phyloP scores from a whole-genome alignment of 768 basidiomycete species.

The Sporobolomyces roseus region DNA sequence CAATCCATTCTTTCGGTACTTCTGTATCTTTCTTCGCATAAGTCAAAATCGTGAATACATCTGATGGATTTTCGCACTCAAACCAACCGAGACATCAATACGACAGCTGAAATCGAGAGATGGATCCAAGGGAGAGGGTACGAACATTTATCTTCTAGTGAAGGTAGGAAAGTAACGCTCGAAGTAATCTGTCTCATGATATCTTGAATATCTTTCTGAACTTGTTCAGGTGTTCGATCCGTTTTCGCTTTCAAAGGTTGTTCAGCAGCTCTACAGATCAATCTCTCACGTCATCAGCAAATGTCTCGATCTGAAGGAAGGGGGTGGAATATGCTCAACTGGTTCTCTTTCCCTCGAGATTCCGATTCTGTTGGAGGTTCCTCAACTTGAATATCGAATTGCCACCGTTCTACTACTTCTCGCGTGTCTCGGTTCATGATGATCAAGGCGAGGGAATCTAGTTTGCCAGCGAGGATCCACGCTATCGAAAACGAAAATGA shows the following conservation, averaged over 20 bases:
- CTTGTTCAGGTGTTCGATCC: constrained; percentile 60
- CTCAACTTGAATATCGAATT: constrained; percentile 87
- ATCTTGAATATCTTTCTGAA: constrained; percentile 93
- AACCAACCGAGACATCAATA: too few relatives aligned
- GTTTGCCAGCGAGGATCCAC: constrained; percentile 87
- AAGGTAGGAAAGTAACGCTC: constrained; percentile 91
- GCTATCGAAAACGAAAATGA: constrained; percentile 54
- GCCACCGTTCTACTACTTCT: constrained; percentile 91
- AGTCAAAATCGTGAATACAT: constrained; percentile 93
- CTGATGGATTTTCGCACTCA: too few relatives aligned
- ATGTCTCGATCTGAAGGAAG: not conserved
- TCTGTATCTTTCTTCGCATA: constrained; percentile 90
- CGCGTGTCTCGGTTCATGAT: constrained; percentile 94
- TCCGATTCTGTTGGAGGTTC: constrained; percentile 50
- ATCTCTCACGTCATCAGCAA: not conserved
- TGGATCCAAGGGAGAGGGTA: constrained; percentile 47
- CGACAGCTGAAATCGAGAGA: too few relatives aligned
- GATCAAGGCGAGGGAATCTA: constrained; percentile 88
- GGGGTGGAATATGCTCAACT: constrained; percentile 39
- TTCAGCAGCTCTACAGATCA: not conserved
- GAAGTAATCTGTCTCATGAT: constrained; percentile 98
- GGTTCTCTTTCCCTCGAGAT: constrained; percentile 49
- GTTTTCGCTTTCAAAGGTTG: constrained; percentile 43
- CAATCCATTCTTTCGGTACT: constrained; percentile 92
- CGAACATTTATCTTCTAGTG: constrained; percentile 70